Base-by-base conservation (phyloP, 2,329 filamentous ascomycete species). In the Fusarium torreyae region DNA sequence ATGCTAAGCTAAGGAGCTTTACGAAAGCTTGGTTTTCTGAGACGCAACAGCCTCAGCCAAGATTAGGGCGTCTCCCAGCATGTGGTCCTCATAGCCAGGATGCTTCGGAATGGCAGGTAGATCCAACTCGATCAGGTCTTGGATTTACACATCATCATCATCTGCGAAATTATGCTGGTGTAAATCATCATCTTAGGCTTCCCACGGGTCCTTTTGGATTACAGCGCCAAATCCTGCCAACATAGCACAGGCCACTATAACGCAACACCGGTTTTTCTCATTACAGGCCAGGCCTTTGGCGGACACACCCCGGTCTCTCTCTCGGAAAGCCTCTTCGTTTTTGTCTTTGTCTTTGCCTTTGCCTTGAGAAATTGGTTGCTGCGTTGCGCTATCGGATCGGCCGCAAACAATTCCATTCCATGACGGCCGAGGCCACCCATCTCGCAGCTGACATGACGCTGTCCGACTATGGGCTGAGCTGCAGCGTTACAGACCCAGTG, bases 41-140 rank as follows among this genome's bases (percentile, higher is more conserved):
- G 31, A 63, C 57, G 34, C 10, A 45, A 36, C 38, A 63, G 49
- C 42, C 42, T 63, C 58, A 55, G 48, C 34, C 51, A 63, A 31
- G 28, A 11, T 31, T 31, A 31, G 28, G 3, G 26, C 28, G 28
- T 31, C 3, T 24, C 22, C 22, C 5, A 24, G 57, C 34, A 57
- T 57, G 50, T 48, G 26, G 55, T 66, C 26, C 26, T 28, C 26
- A 9, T 28, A 10, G 7, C 8, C 28, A 31, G 28, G 28, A n/a
- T 61, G 33, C 65, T 42, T 53, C 36, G 43, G 45, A 57, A 71
- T 71, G 60, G 34, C 45, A 57, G 36, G 43, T 31, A 50, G 45
- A 59, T 48, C 56, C 56, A 71, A 67, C 50, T 63, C 60, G 63
- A 63, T 66, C 70, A 68, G 49, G 60, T 57, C 68, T 70, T 66